A percentile compares a stretch with the other conserved stretches of the same genome.
Conservation (phyloP, 2,329 filamentous ascomycete genomes). For the Epichloe sp. region DNA sequence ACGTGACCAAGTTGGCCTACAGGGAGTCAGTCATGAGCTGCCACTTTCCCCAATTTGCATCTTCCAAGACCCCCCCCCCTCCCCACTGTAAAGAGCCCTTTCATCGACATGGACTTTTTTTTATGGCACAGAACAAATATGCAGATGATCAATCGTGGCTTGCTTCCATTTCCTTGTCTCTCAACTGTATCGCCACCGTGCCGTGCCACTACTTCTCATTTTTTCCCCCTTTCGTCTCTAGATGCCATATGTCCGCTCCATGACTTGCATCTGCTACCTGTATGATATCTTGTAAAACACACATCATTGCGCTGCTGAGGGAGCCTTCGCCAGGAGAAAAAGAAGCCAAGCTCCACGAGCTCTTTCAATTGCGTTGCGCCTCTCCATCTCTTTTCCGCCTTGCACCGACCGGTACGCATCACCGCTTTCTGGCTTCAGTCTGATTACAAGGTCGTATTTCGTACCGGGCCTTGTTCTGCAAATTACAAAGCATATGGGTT, state of each 20-base stretch:
- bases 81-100: too few species aligned
- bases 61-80: too few species aligned
- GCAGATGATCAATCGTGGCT: too few species aligned
- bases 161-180: too few species aligned
- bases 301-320: constrained; percentile 5
- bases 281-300: constrained; percentile 10
- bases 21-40: too few species aligned
- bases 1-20: too few species aligned
- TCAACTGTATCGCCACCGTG: too few species aligned
- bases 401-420: neutral
- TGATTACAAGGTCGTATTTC: constrained; percentile 1
- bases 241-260: constrained; percentile 3
- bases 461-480: neutral
- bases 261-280: constrained; percentile 5
- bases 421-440: constrained; percentile 3
- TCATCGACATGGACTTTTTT: too few species aligned
- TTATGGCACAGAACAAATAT: too few species aligned
- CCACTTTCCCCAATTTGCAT: too few species aligned
- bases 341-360: constrained; percentile 1
- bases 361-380: constrained; percentile 2
- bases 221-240: neutral
- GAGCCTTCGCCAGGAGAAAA: neutral
- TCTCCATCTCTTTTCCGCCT: constrained; percentile 1
- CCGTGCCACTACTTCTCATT: constrained; percentile 1
- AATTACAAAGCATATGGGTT: constrained; percentile 59